A percentile compares a stretch with the other conserved stretches of the same genome.
phyloP scores from a whole-genome alignment of 352 stramenopile genomes.

The Globisporangium alternatum region DNA sequence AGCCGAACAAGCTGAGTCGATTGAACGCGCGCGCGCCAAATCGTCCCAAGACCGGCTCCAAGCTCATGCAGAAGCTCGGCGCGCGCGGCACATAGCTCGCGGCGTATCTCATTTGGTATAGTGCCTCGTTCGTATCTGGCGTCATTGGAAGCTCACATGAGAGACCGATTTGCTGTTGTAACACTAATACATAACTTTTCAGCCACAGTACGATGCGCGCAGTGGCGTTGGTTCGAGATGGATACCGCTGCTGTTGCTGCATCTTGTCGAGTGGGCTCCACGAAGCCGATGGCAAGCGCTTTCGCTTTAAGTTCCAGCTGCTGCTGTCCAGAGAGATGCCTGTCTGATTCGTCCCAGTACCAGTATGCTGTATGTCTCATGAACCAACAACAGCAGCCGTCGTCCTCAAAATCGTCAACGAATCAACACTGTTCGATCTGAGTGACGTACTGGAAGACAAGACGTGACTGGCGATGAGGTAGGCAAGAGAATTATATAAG shows the following conservation, averaged over 20 bases:
- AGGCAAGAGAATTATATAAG: no score
- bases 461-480: no score
- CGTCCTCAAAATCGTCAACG: no score
- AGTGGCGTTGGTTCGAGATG: not conserved
- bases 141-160: not conserved
- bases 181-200: constrained; percentile 2
- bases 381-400: no score
- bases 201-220: not conserved
- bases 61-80: constrained; percentile 76
- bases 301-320: not conserved
- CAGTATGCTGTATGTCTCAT: not conserved
- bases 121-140: not conserved
- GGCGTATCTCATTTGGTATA: not conserved
- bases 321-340: not conserved
- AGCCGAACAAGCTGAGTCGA: constrained; percentile 54
- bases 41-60: constrained; percentile 42
- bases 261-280: not conserved
- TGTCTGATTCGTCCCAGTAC: not conserved
- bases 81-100: constrained; percentile 14
- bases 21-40: constrained; percentile 34
- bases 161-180: not conserved
- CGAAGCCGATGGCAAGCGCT: not conserved
- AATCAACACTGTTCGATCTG: no score
- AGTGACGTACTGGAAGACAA: no score
- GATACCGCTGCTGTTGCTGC: not conserved